Evolutionary conservation across 2,329 filamentous ascomycete species (phyloP), one percentile per base, ranked within the genome.

Genomic region (Penicillium sclerotigenum): DNA sequence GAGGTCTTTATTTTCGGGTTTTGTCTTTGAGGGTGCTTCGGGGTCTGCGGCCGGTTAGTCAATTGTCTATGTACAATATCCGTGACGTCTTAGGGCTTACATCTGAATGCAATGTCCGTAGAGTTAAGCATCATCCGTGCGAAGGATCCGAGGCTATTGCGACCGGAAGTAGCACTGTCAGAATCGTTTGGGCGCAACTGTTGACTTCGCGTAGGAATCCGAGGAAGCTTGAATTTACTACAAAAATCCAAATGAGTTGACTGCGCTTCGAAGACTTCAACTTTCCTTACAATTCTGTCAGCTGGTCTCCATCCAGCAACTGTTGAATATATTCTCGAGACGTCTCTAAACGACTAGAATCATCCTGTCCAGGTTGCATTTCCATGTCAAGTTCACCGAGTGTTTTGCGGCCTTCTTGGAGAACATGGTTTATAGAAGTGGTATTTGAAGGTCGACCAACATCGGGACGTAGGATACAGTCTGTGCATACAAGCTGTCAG

Each of bases 321-420:
- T 87, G 85, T 55, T 90, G 83, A 29, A 97, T 79, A 70, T 93
- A 87, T 64, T 88, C 82, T 43, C 92, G 80, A 11, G 86, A 87
- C 64, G 87, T 85, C 64, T 89, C 87, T 45, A 92, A 77, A 60
- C 85, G 83, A 68, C 83, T 83, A 20, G 88, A 87, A 43, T 74
- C 71, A 45, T 71, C 68, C 29, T 81, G 80, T 41, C 82, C 80
- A 46, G 83, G 81, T 38, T 79, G 75, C 57, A 87, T 85, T 70
- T 93, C 89, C 61, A 80, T 79, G 68, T 94, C 91, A 46, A 97
- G 76, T 43, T 81, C 82, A 62, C 88, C 84, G 64, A 92, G 71
- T 37, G 80, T 77, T 63, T 77, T 78, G 59, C 79, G 76, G 34
- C 79, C 80, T 41, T 75, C 72, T 55, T 77, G 73, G 54, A 80